Evolutionary conservation across 768 basidiomycete species (phyloP), one percentile per base, ranked within the genome.

Genomic region (Cyclocybe cylindracea): DNA sequence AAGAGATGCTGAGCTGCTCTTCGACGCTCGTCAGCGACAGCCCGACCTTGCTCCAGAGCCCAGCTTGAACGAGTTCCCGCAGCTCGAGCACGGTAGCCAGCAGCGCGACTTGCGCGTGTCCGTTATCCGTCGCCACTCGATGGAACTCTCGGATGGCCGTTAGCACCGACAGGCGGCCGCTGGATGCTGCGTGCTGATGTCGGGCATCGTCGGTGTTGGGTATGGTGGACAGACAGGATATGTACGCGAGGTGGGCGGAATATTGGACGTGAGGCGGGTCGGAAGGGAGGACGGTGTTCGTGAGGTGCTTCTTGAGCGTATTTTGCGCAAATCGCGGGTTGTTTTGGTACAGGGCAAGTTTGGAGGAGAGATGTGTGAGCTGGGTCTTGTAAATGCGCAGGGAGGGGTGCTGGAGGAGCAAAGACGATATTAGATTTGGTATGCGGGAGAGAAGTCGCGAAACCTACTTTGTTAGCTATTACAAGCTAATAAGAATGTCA

Each of bases 301-400:
- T 63, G 16, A 85, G 62, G 7, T 85, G 73, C 33, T 80, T 79
- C 29, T 80, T 79, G 36, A 90, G 68, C 11, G 81, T 71, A 10
- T 77, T 80, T 36, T 83, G 83, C 0, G 85, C 81, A 54, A 80
- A 80, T 64, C 85, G 88, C 5, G 73, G 57, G 60, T 85, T 85
- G 14, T 64, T 55, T 51, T 70, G 70, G 46, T 77, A 68, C 59
- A 80, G 74, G 31, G 83, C 71, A 44, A 91, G 74, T 35, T 78
- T 82, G 3, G 85, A 81, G 13, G 86, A 84, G 33, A 89, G 78
- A 36, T 83, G 70, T 1, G 79, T 77, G 18, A 92, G 68, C 50
- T 82, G 79, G 3, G 80, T 79, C 39, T 76, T 79, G 61, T 86
- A 85, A 6, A 74, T 67, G 46, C 82, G 76, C 8, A 92, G 72